phyloP scores from a whole-genome alignment of 331 rosid genomes.

The Arachis monticola region DNA sequence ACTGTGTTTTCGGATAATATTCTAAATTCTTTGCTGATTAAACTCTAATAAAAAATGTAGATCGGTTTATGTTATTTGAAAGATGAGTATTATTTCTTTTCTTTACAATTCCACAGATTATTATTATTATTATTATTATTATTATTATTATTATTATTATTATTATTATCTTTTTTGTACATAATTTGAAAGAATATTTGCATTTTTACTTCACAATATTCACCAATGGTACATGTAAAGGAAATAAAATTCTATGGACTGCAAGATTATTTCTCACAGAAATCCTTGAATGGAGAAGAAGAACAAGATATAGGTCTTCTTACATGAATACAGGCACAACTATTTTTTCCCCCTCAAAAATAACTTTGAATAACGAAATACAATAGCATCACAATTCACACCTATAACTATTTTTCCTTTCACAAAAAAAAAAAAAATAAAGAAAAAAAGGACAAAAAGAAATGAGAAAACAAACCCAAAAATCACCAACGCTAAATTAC shows the following conservation, averaged over 20 bases:
- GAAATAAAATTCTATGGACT: conserved; percentile 9
- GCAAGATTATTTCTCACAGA: conserved; percentile 18
- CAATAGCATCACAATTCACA: conserved; percentile 23
- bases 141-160: too few relatives aligned
- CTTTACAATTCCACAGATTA: neutral
- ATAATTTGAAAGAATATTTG: neutral
- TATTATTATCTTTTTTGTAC: neutral
- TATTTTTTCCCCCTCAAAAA: neutral
- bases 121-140: neutral
- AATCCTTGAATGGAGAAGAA: conserved; percentile 21
- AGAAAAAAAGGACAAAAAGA: neutral
- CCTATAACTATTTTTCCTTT: conserved; percentile 42
- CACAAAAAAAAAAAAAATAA: conserved; percentile 13
- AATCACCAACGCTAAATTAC: conserved; percentile 25
- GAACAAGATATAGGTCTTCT: conserved; percentile 22
- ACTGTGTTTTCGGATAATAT: conserved; percentile 15
- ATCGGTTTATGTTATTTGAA: neutral
- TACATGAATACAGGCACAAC: conserved; percentile 7
- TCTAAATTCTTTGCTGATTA: conserved; percentile 8
- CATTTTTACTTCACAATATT: conserved; percentile 9
- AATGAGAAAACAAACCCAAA: conserved; percentile 4
- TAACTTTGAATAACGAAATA: conserved; percentile 17
- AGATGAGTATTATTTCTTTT: neutral
- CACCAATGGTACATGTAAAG: conserved; percentile 2
- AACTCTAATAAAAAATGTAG: neutral